Conservation (phyloP, 1,284 basidiomycete species). For the Tausonia pullulans region DNA sequence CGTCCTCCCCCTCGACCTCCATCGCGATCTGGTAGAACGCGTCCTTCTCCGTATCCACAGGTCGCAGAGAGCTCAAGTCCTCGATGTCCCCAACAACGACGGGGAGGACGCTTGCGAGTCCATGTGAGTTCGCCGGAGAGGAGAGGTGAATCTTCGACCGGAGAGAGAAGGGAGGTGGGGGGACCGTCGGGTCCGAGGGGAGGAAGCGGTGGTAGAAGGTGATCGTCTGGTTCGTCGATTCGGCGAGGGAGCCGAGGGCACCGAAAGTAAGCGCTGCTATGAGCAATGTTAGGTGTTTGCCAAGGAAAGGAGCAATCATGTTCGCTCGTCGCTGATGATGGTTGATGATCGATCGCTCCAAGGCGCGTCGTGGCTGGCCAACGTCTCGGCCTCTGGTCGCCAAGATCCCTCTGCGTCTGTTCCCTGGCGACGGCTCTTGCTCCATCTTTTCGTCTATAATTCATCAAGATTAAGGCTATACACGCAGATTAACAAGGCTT, state of each 20-base stretch:
- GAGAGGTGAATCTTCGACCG: not conserved
- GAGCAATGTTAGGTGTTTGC: no score
- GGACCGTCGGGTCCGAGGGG: not conserved
- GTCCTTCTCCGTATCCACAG: not conserved
- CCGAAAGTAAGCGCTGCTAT: no score
- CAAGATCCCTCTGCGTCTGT: no score
- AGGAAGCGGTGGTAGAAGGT: slow-evolving; percentile 4
- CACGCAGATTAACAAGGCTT: no score
- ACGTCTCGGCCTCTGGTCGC: no score
- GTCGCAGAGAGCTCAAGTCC: not conserved
- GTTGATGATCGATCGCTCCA: no score
- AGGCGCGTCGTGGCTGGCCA: no score
- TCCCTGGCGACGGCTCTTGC: no score
- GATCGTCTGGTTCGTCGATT: not conserved
- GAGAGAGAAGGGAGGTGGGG: not conserved
- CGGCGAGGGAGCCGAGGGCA: not conserved
- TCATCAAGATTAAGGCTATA: no score
- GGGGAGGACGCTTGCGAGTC: not conserved
- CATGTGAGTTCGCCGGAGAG: not conserved
- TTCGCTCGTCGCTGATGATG: no score
- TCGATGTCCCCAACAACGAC: not conserved
- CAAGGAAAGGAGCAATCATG: no score
- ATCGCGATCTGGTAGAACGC: slow-evolving; percentile 4
- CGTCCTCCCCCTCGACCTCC: not conserved
- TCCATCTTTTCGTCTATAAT: no score